Conservation (phyloP, 495 filamentous ascomycete genomes). For the Penicillium odoratum region DNA sequence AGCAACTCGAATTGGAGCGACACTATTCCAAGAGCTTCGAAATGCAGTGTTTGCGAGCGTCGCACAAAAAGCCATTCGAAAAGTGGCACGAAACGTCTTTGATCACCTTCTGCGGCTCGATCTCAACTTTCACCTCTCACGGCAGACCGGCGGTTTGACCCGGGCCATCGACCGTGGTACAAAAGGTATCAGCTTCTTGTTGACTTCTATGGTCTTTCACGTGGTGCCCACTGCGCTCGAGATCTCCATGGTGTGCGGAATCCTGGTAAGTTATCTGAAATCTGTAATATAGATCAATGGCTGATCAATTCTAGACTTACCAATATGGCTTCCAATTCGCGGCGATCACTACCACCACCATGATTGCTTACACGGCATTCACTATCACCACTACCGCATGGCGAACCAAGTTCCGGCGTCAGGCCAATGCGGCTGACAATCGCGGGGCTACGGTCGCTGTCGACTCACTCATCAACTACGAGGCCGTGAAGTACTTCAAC, state of each 20-base stretch:
- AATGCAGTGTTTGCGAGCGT: slow-evolving; percentile 97
- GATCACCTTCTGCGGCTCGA: slow-evolving; percentile 86
- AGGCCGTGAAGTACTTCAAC: slow-evolving; percentile 99
- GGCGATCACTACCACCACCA: slow-evolving; percentile 84
- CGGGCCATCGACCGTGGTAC: slow-evolving; percentile 95
- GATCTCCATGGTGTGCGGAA: slow-evolving; percentile 93
- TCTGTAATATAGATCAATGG: background rate
- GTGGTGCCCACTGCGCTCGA: slow-evolving; percentile 92
- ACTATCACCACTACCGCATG: slow-evolving; percentile 94
- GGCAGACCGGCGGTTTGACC: slow-evolving; percentile 92
- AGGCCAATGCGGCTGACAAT: slow-evolving; percentile 95
- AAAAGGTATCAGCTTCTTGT: slow-evolving; percentile 94
- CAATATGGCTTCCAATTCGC: slow-evolving; percentile 93
- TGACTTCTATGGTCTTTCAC: slow-evolving; percentile 98
- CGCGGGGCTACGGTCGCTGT: slow-evolving; percentile 93
- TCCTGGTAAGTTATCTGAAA: slow-evolving; percentile 50
- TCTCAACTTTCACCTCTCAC: slow-evolving; percentile 87
- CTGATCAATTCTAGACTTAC: slow-evolving; percentile 64
- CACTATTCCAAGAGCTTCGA: slow-evolving; percentile 83
- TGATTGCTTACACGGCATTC: slow-evolving; percentile 91
- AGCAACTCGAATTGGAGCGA: slow-evolving; percentile 79
- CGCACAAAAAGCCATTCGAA: slow-evolving; percentile 92
- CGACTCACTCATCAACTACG: slow-evolving; percentile 96
- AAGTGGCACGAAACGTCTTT: slow-evolving; percentile 89
- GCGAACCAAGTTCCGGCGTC: slow-evolving; percentile 93